Evolutionary conservation across 2,329 filamentous ascomycete species (phyloP), one percentile per base, ranked within the genome.

Genomic region (Saccharata proteae): DNA sequence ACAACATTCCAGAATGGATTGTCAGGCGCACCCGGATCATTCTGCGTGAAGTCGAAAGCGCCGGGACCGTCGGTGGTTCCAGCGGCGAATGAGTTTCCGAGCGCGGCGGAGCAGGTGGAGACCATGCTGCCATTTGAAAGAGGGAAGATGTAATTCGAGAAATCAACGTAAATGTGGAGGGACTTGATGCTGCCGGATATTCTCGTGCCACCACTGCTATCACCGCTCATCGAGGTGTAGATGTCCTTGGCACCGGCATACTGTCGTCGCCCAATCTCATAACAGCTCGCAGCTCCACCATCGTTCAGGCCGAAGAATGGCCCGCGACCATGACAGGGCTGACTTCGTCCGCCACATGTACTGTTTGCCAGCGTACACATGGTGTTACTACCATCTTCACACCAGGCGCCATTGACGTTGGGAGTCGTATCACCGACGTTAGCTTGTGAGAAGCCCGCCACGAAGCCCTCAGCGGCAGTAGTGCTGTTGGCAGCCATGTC

Each of bases 21-120:
- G 23, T 77, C 69, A 0, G 83, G 77, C n/a, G 71, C 64, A 18
- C 76, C 77, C 0, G 77, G 77, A 41, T 81, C 71, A 41, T 85
- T 86, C 49, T 96, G 88, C 2, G 82, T 90, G 51, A 96, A 94
- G 55, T 96, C 88, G 46, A 93, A 93, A 0, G 75, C 76, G 1
- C 88, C 88, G 0, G 88, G 86, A 5, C 88, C 84, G 51, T 96
- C 88, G 0, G 83, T 82, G 0, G 88, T 96, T 8, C 88, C 88
- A 1, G 82, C 88, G 0, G 88, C 88, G 50, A 96, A 96, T 0
- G 81, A 86, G 51, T 90, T 93, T 5, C 88, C 88, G 37, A 96
- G 61, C 0, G 85, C 84, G 0, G 86, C 86, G 3, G 85, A 78
- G 44, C 88, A 96, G 0, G 86, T 93, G 29, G 60, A 65, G 5